Percentiles rank a stretch among this genome's conserved stretches.
phyloP scores from a whole-genome alignment of 176 grass and related monocot species.

The sorghum (Sorghum bicolor) region Sorghum_bicolor_NCBIv3 NC_012871.2:14070501-14071000 shows the following conservation, averaged over 20 bases:
- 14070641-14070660: neutral
- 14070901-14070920: slow-evolving; percentile 2
- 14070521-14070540: neutral
- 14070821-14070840: neutral
- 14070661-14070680: neutral
- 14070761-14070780: slow-evolving; percentile 17
- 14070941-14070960: neutral
- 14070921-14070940: slow-evolving; percentile 4
- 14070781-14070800: neutral
- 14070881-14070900: slow-evolving; percentile 3
- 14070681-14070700: slow-evolving; percentile 6
- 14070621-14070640: neutral
- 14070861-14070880: slow-evolving; percentile 9
- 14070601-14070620: neutral
- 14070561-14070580: neutral
- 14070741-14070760: slow-evolving; percentile 10
- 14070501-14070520: neutral
- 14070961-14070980: slow-evolving; percentile 17
- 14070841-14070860: neutral
- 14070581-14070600: neutral
- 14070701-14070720: slow-evolving; percentile 19
- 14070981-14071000: slow-evolving; percentile 14
- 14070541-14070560: neutral
- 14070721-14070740: slow-evolving; percentile 8
- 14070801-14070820: neutral